Evolutionary conservation across 78 protist species (phyloP).

Genomic region (Planoprotostelium fungivorum): DNA sequence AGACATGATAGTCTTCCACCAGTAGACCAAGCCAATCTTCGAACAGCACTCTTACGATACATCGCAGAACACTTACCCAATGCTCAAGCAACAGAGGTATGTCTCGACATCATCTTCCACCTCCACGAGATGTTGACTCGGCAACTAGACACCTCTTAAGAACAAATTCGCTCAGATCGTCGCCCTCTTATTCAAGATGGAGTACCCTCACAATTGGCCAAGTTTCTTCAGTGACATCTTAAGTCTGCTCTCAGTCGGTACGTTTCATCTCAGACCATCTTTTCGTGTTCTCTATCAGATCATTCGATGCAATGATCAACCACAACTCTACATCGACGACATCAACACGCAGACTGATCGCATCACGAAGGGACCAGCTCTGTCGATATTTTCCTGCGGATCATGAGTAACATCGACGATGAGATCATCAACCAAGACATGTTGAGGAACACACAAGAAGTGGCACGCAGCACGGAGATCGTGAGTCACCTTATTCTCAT

Average conservation of each 20-base stretch:
- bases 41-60: neutral
- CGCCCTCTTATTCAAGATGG: constrained; percentile 52
- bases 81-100: neutral
- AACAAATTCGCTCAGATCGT: constrained; percentile 54
- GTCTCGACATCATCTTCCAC: constrained; percentile 18
- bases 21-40: neutral
- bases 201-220: constrained; percentile 52
- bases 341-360: neutral
- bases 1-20: neutral
- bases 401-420: constrained; percentile 43
- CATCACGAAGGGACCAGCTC: constrained; percentile 1
- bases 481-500: constrained; percentile 3
- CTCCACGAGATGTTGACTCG: too few species aligned
- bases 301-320: too few species aligned
- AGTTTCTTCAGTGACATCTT: constrained; percentile 35
- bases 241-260: neutral
- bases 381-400: constrained; percentile 55
- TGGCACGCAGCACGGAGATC: constrained; percentile 51
- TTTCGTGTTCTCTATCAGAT: too few species aligned
- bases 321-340: too few species aligned
- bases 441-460: constrained; percentile 30
- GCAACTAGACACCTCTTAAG: too few species aligned
- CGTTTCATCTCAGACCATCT: neutral
- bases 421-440: constrained; percentile 46
- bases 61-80: neutral